phyloP scores from a whole-genome alignment of 208 protist species.

The Angomonas ambiguus region DNA sequence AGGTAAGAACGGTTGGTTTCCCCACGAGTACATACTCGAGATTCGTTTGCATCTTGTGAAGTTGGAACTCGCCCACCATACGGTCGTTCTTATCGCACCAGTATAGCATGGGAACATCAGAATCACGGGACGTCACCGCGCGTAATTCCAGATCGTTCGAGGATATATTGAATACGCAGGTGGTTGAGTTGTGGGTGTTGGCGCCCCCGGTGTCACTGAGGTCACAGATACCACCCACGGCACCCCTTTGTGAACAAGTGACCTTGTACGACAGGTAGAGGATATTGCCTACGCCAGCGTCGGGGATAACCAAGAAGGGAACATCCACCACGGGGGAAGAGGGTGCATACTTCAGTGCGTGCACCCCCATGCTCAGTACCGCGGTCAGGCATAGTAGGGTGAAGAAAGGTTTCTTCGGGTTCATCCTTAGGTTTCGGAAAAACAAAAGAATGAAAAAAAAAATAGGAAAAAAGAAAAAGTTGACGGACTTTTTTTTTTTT shows the following conservation, averaged over 20 bases:
- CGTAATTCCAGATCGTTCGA: constrained; percentile 18
- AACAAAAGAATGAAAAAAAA: constrained; percentile 3
- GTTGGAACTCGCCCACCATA: constrained; percentile 23
- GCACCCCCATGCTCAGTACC: constrained; percentile 1
- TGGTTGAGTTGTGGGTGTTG: constrained; percentile 25
- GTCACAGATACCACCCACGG: too few species aligned
- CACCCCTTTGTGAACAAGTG: too few species aligned
- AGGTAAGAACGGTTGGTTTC: constrained; percentile 15
- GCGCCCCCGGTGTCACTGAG: constrained; percentile 14
- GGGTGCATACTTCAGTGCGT: constrained; percentile 24
- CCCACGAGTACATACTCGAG: constrained; percentile 28
- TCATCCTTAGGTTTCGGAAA: neutral
- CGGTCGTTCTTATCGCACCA: constrained; percentile 48
- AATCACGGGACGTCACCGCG: neutral
- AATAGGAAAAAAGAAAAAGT: constrained; percentile 17
- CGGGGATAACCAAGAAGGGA: constrained; percentile 38
- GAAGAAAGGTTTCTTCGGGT: neutral
- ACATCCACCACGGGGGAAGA: constrained; percentile 43
- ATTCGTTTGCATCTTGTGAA: constrained; percentile 25
- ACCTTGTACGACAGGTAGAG: constrained; percentile 33
- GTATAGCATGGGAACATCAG: constrained; percentile 20
- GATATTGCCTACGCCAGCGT: constrained; percentile 15
- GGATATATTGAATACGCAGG: constrained; percentile 47
- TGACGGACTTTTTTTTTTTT: constrained; percentile 11
- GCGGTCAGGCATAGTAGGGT: neutral